phyloP scores from a whole-genome alignment of 179 eudicot genomes.

The Vitellaria paradoxa region DNA sequence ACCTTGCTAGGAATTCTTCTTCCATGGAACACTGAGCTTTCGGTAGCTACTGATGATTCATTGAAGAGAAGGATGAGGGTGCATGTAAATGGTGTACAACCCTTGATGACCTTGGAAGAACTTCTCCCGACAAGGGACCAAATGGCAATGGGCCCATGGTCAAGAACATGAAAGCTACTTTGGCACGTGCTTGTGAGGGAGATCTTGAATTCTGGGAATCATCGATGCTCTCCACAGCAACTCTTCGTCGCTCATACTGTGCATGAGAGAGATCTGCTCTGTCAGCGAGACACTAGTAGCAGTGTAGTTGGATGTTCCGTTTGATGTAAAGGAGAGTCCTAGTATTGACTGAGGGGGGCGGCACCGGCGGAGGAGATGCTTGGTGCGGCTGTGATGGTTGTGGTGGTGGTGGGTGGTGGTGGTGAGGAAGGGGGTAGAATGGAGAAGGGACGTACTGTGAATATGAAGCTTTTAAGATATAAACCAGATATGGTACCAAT shows the following conservation, averaged over 20 bases:
- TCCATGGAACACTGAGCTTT: constrained; percentile 48
- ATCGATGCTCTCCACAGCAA: constrained; percentile 50
- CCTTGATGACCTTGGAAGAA: constrained; percentile 71
- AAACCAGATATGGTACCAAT: constrained; percentile 28
- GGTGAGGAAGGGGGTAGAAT: neutral
- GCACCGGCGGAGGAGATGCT: neutral
- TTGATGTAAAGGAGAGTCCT: neutral
- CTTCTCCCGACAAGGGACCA: constrained; percentile 65
- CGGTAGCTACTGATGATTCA: constrained; percentile 14
- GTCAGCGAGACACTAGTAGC: neutral
- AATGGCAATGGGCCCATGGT: constrained; percentile 64
- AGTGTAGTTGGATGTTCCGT: neutral
- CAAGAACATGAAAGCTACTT: constrained; percentile 83
- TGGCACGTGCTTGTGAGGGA: constrained; percentile 17
- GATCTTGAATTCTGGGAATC: constrained; percentile 21
- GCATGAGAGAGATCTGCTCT: constrained; percentile 18
- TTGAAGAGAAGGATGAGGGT: constrained; percentile 36
- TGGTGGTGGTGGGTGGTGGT: constrained; percentile 14
- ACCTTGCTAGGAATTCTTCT: constrained; percentile 69
- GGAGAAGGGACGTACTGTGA: constrained; percentile 10
- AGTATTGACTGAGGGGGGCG: constrained; percentile 11
- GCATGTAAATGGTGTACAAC: constrained; percentile 33
- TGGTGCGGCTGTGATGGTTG: neutral
- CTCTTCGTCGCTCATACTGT: constrained; percentile 60
- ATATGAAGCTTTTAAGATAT: constrained; percentile 20